Percentiles rank a stretch among this genome's conserved stretches.
Conservation (phyloP, 2,329 filamentous ascomycete species). For the Thelonectria olida region DNA sequence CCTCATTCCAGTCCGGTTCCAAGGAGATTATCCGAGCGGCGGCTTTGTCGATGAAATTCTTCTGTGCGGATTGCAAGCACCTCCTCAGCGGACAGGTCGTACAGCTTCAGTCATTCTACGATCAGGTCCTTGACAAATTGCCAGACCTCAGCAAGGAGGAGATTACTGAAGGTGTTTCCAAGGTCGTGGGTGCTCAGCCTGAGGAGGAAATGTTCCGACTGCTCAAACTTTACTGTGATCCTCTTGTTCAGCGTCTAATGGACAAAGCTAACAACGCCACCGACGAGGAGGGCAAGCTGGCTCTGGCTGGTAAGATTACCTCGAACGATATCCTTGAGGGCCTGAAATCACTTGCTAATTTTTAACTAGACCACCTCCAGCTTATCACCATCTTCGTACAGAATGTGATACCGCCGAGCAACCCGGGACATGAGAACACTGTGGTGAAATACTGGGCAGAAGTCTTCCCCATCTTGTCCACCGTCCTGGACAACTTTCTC, state of each 20-base stretch:
- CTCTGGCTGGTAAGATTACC: conserved; percentile 75
- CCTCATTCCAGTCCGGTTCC: conserved; percentile 87
- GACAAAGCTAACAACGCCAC: conserved; percentile 85
- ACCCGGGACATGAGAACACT: conserved; percentile 79
- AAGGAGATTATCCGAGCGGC: conserved; percentile 92
- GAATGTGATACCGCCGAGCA: conserved; percentile 77
- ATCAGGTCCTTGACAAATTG: conserved; percentile 86
- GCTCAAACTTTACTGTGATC: conserved; percentile 92
- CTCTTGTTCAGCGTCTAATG: conserved; percentile 87
- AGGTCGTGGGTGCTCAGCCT: conserved; percentile 88
- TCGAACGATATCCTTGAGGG: background rate
- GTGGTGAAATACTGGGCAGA: conserved; percentile 97
- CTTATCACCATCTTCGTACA: conserved; percentile 92
- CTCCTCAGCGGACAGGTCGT: conserved; percentile 84
- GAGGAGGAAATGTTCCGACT: conserved; percentile 81
- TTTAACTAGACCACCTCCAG: conserved; percentile 80
- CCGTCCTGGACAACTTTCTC: conserved; percentile 88
- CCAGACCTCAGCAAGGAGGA: conserved; percentile 92
- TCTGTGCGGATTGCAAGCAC: conserved; percentile 93
- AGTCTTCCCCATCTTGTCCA: conserved; percentile 86
- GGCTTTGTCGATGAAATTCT: conserved; percentile 94
- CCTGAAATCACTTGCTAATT: conserved; percentile 26
- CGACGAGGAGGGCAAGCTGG: conserved; percentile 83
- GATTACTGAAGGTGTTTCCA: conserved; percentile 93
- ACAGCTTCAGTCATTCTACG: conserved; percentile 92